phyloP scores from a whole-genome alignment of 2,329 filamentous ascomycete species.

The Piedraia hortae region DNA sequence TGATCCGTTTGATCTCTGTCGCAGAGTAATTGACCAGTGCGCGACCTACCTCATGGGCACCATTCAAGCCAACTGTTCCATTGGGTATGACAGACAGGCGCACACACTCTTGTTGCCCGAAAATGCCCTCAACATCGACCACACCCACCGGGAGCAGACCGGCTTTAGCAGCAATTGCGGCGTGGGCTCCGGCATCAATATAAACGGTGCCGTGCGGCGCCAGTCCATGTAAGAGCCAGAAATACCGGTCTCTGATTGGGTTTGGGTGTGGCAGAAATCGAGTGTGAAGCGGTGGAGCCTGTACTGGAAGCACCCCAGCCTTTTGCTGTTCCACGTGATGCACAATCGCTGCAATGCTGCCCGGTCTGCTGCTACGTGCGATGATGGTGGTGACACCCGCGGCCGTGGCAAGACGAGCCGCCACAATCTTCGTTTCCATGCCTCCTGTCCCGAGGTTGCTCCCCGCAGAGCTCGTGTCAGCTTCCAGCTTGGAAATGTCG shows the following conservation, averaged over 20 bases:
- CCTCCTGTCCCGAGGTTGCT: slow-evolving; percentile 78
- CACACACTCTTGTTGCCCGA: slow-evolving; percentile 80
- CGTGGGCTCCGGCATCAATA: slow-evolving; percentile 72
- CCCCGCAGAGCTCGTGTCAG: slow-evolving; percentile 74
- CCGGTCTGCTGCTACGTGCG: slow-evolving; percentile 74
- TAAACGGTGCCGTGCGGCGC: slow-evolving; percentile 73
- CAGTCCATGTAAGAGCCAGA: slow-evolving; percentile 88
- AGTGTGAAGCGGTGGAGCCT: slow-evolving; percentile 42
- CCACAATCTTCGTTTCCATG: slow-evolving; percentile 93
- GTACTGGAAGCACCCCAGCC: slow-evolving; percentile 7
- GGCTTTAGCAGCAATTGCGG: slow-evolving; percentile 55
- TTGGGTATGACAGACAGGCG: slow-evolving; percentile 49
- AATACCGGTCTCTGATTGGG: slow-evolving; percentile 76
- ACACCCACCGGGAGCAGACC: slow-evolving; percentile 78
- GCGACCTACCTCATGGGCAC: slow-evolving; percentile 44
- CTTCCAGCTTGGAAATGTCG: slow-evolving; percentile 56
- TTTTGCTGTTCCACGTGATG: slow-evolving; percentile 43
- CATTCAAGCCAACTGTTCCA: slow-evolving; percentile 17
- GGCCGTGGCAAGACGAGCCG: slow-evolving; percentile 70
- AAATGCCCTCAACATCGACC: slow-evolving; percentile 62
- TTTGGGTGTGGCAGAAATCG: slow-evolving; percentile 65
- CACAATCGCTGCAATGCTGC: slow-evolving; percentile 72
- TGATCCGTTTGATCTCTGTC: slow-evolving; percentile 56
- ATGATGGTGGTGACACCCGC: slow-evolving; percentile 92
- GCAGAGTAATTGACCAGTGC: slow-evolving; percentile 86